phyloP scores from a whole-genome alignment of 148 eudicot genomes.

The Agrostemma githago region DNA sequence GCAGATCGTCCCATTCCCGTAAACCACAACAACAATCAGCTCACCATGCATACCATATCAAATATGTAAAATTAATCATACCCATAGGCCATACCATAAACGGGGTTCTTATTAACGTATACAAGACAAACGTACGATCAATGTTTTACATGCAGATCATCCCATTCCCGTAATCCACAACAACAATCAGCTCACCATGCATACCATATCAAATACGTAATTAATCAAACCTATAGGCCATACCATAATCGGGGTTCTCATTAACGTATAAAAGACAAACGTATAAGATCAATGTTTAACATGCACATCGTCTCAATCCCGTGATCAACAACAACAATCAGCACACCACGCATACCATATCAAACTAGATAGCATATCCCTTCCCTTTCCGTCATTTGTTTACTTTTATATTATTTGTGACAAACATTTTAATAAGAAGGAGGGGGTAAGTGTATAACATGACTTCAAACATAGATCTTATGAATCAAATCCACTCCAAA shows the following conservation, averaged over 20 bases:
- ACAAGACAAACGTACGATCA: neutral
- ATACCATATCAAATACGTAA: neutral
- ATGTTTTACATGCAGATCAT: neutral
- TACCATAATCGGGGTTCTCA: neutral
- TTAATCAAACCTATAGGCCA: neutral
- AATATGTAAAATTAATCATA: neutral
- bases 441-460: no score
- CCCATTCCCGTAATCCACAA: neutral
- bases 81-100: neutral
- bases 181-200: neutral
- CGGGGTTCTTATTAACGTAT: neutral
- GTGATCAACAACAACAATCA: slow-evolving; percentile 9
- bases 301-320: neutral
- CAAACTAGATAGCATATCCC: neutral
- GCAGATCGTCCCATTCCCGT: neutral
- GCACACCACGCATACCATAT: neutral
- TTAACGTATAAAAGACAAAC: no score
- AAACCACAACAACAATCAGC: slow-evolving; percentile 6
- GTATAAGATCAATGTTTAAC: no score
- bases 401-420: no score
- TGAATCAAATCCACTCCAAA: no score
- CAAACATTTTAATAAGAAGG: no score
- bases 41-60: neutral
- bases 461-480: neutral
- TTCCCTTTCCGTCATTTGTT: no score